Base-by-base conservation (phyloP, 2,329 filamentous ascomycete genomes). In the Sodiomyces alkalinus region DNA sequence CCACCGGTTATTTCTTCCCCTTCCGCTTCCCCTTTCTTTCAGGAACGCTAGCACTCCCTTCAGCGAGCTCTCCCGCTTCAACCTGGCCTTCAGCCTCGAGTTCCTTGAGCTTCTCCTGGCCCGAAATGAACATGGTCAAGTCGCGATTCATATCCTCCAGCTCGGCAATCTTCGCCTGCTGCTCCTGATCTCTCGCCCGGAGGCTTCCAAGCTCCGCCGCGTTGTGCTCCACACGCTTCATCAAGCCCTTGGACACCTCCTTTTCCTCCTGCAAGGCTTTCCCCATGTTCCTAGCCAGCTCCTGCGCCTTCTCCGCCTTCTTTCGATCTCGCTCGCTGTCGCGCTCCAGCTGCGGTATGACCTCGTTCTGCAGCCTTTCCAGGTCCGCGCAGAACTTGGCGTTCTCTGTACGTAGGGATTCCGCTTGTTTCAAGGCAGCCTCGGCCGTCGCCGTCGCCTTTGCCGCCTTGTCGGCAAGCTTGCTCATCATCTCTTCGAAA, bases 401-500 rank as follows among this genome's bases (percentile, higher is more conserved):
- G 28, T 52, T 45, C 8, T 44, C 40, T 28, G 71, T 62, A 2
- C 90, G 50, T 1, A 48, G 42, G 1, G 51, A 45, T 5, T 55
- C 59, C 3, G 67, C 64, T 37, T 60, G 58, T 0, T 49, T 46
- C 0, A 57, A 55, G 0, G 80, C 76, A 26, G 62, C 62, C 35
- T 80, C 74, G 1, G 80, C 81, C 0, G 69, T 62, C 0, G 70
- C 62, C 0, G 70, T 64, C 0, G 86, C 82, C 43, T 78, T 72
- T 2, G 75, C 68, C 0, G 86, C 86, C 55, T 96, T 96, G 51
- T 92, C 82, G 0, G 79, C 85, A 0, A 83, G 82, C 37, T 92
- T 83, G 43, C 76, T 78, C 29, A 98, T 68, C 49, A 92, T 74
- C 41, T 92, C 87, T 49, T 96, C 87, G 41, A 92, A 98, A 53